Base-by-base conservation (phyloP, 140 eudicot species). In the Anethum foeniculum region DNA sequence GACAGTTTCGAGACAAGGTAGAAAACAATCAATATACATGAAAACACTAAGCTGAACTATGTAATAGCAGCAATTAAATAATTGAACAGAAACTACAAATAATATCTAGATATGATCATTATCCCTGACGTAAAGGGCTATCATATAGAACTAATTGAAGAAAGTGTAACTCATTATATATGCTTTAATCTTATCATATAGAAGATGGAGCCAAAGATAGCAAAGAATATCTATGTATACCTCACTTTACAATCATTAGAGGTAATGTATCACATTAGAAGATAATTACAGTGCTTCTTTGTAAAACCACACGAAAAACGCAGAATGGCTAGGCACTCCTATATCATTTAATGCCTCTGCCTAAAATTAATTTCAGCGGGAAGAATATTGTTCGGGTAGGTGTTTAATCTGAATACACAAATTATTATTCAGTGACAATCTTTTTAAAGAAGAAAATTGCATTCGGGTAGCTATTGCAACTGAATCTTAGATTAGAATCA, bases 31-130 rank as follows among this genome's bases (percentile, higher is more conserved):
- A 58, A 7, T 19, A 23, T 6, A 19, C 60, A 52, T 52, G 8
- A 58, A 60, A 60, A 60, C 69, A 23, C 8, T 21, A 60, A 60
- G 69, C 69, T 60, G 69, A 60, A 60, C 69, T 60, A 60, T 60
- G 69, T 60, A 60, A 60, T 60, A 60, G 28, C 34, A 60, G 32
- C 32, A 9, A 25, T 8, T n/a, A 15, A 60, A 60, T 25, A n/a
- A 8, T 2, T n/a, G 69, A 60, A 60, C 32, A n/a, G 15, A 60
- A 49, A 49, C 3, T 49, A 49, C 56, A 49, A 52, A 52, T 52
- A 52, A 16, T 52, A 52, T 52, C 60, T 52, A 52, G n/a, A 5
- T 52, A 52, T 21, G 7, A 52, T 18, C 23, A 5, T 19, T 52
- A 18, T 52, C 60, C 60, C 5, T 52, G 60, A 18, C n/a, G 25